phyloP scores from a whole-genome alignment of 495 filamentous ascomycete species.

The Aspergillus hancockii region DNA sequence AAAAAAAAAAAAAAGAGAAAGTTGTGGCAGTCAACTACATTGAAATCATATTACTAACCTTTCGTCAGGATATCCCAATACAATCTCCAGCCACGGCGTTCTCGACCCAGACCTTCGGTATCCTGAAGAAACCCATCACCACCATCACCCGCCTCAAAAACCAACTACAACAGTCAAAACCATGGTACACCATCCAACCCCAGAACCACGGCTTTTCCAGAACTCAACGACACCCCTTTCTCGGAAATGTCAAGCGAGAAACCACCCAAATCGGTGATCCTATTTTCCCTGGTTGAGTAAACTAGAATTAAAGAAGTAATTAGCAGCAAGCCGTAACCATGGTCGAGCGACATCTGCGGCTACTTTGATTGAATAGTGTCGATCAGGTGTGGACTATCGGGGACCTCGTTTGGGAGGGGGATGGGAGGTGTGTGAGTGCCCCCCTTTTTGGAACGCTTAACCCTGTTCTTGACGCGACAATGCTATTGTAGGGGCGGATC shows the following conservation, averaged over 20 bases:
- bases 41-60: too few relatives aligned
- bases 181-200: neutral
- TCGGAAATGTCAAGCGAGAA: conserved; percentile 2
- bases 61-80: too few relatives aligned
- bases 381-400: neutral
- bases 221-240: neutral
- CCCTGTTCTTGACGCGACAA: neutral
- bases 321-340: neutral
- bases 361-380: neutral
- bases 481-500: neutral
- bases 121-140: neutral
- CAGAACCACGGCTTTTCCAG: neutral
- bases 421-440: neutral
- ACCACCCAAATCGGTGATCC: neutral
- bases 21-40: too few relatives aligned
- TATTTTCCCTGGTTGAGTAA: neutral
- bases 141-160: too few relatives aligned
- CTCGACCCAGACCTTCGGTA: neutral
- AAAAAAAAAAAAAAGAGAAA: too few relatives aligned
- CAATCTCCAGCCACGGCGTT: too few relatives aligned
- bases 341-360: neutral
- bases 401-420: neutral
- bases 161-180: too few relatives aligned
- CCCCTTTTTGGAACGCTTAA: too few relatives aligned
- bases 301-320: neutral